Evolutionary conservation across 73 alveolate species (phyloP).

Genomic region (Paramecium sonneborni): DNA sequence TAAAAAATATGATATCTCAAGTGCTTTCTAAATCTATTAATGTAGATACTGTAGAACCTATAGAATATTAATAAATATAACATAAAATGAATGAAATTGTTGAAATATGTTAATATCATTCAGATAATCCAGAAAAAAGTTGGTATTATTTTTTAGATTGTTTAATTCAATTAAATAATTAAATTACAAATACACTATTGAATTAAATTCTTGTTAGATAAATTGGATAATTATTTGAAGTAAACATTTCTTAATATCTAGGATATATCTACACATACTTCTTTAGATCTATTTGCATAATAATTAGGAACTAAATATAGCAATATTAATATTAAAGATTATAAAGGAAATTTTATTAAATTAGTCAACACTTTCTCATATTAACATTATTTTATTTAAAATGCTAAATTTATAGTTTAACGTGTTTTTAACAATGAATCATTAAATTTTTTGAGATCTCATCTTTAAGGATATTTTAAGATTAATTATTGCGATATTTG

Average conservation of each 20-base stretch:
- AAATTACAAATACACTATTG: not conserved
- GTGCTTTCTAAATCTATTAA: not conserved
- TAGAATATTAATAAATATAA: not conserved
- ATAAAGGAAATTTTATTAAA: not conserved
- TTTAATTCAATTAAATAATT: not conserved
- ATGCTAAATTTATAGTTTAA: not conserved
- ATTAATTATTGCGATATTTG: conserved; percentile 35
- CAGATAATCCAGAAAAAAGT: not conserved
- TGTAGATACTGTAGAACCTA: not conserved
- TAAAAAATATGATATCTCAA: not conserved
- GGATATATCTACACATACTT: conserved; percentile 9
- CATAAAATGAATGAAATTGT: not conserved
- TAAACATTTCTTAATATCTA: not conserved
- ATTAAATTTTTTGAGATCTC: not conserved
- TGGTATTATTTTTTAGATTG: conserved; percentile 35
- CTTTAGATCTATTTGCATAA: conserved; percentile 24
- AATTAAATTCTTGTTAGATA: not conserved
- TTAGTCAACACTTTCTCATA: not conserved
- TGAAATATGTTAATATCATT: not conserved
- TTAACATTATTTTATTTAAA: not conserved
- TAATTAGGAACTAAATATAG: not conserved
- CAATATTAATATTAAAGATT: not conserved
- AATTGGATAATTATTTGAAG: conserved; percentile 40
- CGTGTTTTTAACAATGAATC: not conserved
- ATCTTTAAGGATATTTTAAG: not conserved